Evolutionary conservation across 331 rosid species (phyloP), one percentile per base, ranked within the genome.

Genomic region (Spiraea crenata): DNA sequence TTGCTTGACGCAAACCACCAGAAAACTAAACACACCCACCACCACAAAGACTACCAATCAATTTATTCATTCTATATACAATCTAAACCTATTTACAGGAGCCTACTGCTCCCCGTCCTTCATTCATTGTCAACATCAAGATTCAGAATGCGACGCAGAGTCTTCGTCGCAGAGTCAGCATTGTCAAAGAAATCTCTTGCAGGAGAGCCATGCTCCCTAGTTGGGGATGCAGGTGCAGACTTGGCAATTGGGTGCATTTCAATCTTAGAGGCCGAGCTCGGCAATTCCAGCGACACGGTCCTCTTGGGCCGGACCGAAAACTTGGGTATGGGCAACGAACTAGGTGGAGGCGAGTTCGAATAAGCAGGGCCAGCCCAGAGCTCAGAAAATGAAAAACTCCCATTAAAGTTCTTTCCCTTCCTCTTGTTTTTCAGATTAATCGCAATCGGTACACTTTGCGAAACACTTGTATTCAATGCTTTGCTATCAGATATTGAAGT

Each of bases 301-400:
- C 96, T 90, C 78, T 82, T 92, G 4, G 90, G 88, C 9, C 70
- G 46, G 20, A 88, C 72, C 3, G 96, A 86, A 78, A 92, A 92
- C 42, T 77, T 92, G 25, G 98, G 98, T 34, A 92, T 92, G 3
- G 98, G 98, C 80, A 92, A 72, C 0, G 98, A 92, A 65, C 92
- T 92, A 0, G 98, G 96, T 8, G 98, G 96, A 0, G 98, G 98
- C 0, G 98, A 92, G 79, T 92, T 92, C 4, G 96, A 92, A 83
- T 92, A 92, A 20, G 98, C 83, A 20, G 98, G 96, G 45, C 98
- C 96, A 64, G 98, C 98, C 98, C 98, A 92, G 17, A 84, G 90
- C 80, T 90, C 98, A 38, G 96, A 87, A 62, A 86, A 60, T n/a
- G 88, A 85, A 69, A 89, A 62, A 3, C 76, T 77, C 49, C 70